Base-by-base conservation (phyloP, 495 filamentous ascomycete genomes). In the Monascus purpureus region DNA sequence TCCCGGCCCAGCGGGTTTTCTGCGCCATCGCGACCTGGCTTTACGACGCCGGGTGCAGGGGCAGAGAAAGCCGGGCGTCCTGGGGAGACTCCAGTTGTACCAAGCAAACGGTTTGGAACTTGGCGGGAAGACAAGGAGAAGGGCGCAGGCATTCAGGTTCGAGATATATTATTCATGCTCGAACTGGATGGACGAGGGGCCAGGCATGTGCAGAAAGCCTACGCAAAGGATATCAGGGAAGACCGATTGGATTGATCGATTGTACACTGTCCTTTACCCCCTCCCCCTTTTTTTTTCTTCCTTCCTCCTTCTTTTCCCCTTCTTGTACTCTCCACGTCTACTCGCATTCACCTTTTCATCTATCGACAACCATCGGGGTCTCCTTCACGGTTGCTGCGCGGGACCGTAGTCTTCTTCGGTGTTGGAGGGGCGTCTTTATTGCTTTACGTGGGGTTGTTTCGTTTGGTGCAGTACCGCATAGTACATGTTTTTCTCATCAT, bases 91-190 rank as follows among this genome's bases (percentile, higher is more conserved):
- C 32, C 50, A 2, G 33, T 46, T 13, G 39, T 37, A 8, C 46
- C 47, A 1, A 28, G 39, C 2, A 57, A 63, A 32, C 56, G 50
- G 13, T 47, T 67, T 25, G 65, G 65, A 14, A 43, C 50, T 1
- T 67, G 63, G 55, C 53, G 63, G 13, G 67, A 70, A 42, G 65
- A 69, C 32, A 52, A 50, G 36, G 57, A 60, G 9, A 56, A 55
- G 31, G 66, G 66, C 4, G 33, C 46, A 13, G 53, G 60, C 0
- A 64, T 70, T 35, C 63, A 68, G 33, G 45, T 68, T 13, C 52
- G 67, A 22, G 67, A 70, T 40, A 43, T 70, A 8, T 34, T 70
- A 14, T 66, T 63, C 29, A 64, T 66, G 45, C 50, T 69, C 11
- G 67, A 70, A 39, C 45, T 53, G 11, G 65, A 70, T 42, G 56